phyloP scores from a whole-genome alignment of 2,329 filamentous ascomycete genomes.

The Curvularia hawaiiensis region DNA sequence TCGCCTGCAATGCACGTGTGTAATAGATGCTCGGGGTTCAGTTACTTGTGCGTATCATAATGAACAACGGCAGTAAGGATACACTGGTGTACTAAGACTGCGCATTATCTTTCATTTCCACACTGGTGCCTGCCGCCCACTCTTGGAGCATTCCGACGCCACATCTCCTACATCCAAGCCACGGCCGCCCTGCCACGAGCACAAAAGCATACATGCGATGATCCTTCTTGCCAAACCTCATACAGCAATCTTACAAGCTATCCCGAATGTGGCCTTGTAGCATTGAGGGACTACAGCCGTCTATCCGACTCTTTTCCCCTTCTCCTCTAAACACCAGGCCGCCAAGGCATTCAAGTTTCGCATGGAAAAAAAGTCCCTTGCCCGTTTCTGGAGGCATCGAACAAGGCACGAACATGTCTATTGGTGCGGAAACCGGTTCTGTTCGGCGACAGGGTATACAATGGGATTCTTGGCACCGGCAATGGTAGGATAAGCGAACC shows the following conservation, averaged over 20 bases:
- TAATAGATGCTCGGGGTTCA: not conserved
- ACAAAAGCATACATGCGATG: not conserved
- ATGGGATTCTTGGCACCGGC: not conserved
- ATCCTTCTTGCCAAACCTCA: not conserved
- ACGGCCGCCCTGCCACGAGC: not conserved
- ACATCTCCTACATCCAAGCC: not conserved
- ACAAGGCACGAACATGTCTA: not conserved
- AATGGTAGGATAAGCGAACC: not conserved
- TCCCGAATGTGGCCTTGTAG: not conserved
- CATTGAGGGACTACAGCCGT: slow-evolving; percentile 8
- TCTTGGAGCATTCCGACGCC: not conserved
- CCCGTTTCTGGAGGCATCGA: slow-evolving; percentile 1
- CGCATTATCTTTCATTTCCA: not conserved
- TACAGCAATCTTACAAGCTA: not conserved
- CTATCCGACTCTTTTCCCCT: not conserved
- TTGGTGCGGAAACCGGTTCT: slow-evolving; percentile 1
- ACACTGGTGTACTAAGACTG: not conserved
- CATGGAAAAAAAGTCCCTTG: slow-evolving; percentile 6
- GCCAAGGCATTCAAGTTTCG: slow-evolving; percentile 6
- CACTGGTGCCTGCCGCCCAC: not conserved
- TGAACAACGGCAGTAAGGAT: not conserved
- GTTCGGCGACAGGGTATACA: slow-evolving; percentile 7
- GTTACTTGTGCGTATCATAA: not conserved
- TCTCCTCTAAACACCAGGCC: slow-evolving; percentile 7
- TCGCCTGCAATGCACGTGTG: not conserved